Base-by-base conservation (phyloP, 106 monocot genomes). In the Chionographis japonica region DNA sequence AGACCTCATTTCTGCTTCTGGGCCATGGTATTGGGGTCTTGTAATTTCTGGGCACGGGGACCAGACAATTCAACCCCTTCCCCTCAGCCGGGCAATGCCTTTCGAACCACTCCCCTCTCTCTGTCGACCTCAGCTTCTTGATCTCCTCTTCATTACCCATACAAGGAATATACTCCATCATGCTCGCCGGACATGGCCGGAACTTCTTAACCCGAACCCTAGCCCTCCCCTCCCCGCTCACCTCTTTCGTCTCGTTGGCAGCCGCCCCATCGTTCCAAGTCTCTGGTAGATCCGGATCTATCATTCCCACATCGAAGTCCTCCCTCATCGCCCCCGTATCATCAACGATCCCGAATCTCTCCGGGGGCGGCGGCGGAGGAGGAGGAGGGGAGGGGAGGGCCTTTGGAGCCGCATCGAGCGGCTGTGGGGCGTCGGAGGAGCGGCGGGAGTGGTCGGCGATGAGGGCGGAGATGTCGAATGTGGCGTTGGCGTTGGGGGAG, bases 131-230 rank as follows among this genome's bases (percentile, higher is more conserved):
- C 50, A 98, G 68, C 72, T 58, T 78, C 63, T 38, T 67, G 42
- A 90, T 87, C 63, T 61, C 87, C 68, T 87, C 89, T 54, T 57
- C 78, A 52, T 98, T 98, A 56, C 92, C 97, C 82, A 98, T 55
- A 58, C 97, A 98, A 27, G 97, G 97, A 39, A 98, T 85, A 58
- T 90, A 92, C 76, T 98, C 97, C 68, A 72, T 79, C 92, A 85
- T 85, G 12, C 80, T 79, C 75, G 62, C 67, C 35, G 78, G 83
- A 66, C 97, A 98, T n/a, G 82, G 10, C 56, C 39, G 19, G 59
- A 84, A 97, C 79, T 64, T 89, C 63, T 58, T 60, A 51, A 98
- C 68, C 54, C 59, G 74, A 39, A 52, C 67, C 65, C 63, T 46
- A 55, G 40, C 61, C 61, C 61, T 72, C 12, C 6, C 68, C 38